phyloP scores from a whole-genome alignment of 306 rosid genomes.

The Gynostemma pentaphyllum region DNA sequence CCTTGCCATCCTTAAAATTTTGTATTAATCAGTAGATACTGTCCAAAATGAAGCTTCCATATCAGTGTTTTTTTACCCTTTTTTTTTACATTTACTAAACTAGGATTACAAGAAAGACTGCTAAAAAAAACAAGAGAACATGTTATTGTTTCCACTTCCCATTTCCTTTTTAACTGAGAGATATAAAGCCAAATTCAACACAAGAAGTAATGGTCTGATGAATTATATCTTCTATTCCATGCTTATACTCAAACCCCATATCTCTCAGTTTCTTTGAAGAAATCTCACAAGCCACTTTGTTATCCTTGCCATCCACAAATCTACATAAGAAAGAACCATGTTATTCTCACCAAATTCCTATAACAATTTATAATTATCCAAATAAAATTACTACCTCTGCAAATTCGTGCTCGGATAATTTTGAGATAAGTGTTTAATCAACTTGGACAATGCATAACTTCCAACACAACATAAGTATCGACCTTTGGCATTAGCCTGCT shows the following conservation, averaged over 20 bases:
- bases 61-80: no score
- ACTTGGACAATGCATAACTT: slow-evolving; percentile 29
- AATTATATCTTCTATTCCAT: slow-evolving; percentile 46
- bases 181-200: slow-evolving; percentile 34
- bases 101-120: no score
- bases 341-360: not conserved
- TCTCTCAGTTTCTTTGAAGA: slow-evolving; percentile 60
- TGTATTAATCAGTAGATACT: no score
- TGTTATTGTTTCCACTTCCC: no score
- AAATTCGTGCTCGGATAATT: slow-evolving; percentile 28
- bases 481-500: slow-evolving; percentile 50
- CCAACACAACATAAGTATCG: slow-evolving; percentile 46
- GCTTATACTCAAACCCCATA: slow-evolving; percentile 57
- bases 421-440: slow-evolving; percentile 31
- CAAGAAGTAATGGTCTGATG: slow-evolving; percentile 34
- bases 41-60: no score
- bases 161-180: not conserved
- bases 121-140: no score
- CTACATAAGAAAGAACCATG: slow-evolving; percentile 15
- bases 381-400: slow-evolving; percentile 14
- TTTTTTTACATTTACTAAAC: no score
- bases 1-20: no score
- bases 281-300: slow-evolving; percentile 30
- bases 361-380: not conserved
- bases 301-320: slow-evolving; percentile 22